A percentile compares a stretch with the other conserved stretches of the same genome.
Evolutionary conservation across 176 grass and related monocot genomes (phyloP).

Genomic region (Cymbopogon citratus): DNA sequence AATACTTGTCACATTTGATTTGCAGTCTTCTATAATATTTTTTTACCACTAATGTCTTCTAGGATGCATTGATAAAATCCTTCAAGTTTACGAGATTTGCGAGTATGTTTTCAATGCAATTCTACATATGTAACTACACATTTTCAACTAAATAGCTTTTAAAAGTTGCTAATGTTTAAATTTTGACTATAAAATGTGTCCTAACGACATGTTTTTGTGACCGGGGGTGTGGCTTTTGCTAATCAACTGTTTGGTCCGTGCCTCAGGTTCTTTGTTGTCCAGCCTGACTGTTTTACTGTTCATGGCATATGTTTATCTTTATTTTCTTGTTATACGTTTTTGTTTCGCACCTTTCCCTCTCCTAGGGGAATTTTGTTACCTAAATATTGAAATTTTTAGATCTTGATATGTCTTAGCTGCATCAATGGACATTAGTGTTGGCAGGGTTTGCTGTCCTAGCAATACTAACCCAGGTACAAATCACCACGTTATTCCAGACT

Average conservation of each 20-base stretch:
- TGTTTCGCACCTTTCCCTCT: not conserved
- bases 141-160: not conserved
- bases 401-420: not conserved
- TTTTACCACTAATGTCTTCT: not conserved
- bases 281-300: not conserved
- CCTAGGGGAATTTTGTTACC: not conserved
- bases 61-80: not conserved
- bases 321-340: not conserved
- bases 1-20: not conserved
- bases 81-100: not conserved
- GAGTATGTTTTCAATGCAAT: not conserved
- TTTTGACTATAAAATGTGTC: not conserved
- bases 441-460: not conserved
- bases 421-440: conserved; percentile 6
- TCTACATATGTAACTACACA: not conserved
- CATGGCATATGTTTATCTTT: conserved; percentile 4
- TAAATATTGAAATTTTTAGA: conserved; percentile 1
- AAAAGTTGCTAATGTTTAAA: not conserved
- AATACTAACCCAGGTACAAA: conserved; percentile 11
- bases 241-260: conserved; percentile 2
- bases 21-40: not conserved
- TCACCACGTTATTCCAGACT: conserved; percentile 47
- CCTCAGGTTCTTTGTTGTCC: conserved; percentile 7
- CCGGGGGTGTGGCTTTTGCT: not conserved
- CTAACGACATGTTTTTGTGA: not conserved